These are phyloP conservation scores for Xylaria cubensis DNA, from an alignment of 495 filamentous ascomycete genomes.

Conservation along the genomic window DNA sequence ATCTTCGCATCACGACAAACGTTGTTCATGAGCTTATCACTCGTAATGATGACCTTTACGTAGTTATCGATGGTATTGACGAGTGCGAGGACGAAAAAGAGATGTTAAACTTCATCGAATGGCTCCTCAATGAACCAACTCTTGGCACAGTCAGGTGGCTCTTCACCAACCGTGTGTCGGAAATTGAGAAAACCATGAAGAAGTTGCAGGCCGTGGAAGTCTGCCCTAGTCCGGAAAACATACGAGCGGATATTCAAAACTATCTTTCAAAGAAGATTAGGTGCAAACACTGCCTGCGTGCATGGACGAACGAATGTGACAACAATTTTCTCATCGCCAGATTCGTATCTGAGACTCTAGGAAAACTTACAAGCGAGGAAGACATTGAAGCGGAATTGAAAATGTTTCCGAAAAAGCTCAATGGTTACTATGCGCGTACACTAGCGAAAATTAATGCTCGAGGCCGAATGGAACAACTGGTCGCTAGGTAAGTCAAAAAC, in stretches of 20 bases:
- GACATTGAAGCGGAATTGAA: constrained; percentile 36
- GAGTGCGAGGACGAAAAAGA: constrained; percentile 36
- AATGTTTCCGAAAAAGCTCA: constrained; percentile 38
- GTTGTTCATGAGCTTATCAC: constrained; percentile 38
- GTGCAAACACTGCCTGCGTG: constrained; percentile 23
- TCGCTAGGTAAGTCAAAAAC: constrained; percentile 31
- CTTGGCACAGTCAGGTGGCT: constrained; percentile 46
- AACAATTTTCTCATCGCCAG: constrained; percentile 43
- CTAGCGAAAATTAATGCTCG: constrained; percentile 31
- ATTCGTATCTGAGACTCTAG: constrained; percentile 34
- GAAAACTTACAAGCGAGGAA: constrained; percentile 33
- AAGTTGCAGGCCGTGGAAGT: constrained; percentile 30
- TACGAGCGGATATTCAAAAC: constrained; percentile 35
- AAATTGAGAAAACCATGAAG: constrained; percentile 31
- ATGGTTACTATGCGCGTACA: constrained; percentile 36
- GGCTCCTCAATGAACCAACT: constrained; percentile 28
- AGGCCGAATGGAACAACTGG: constrained; percentile 29
- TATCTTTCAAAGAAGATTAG: constrained; percentile 27
- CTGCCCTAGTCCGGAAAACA: constrained; percentile 27
- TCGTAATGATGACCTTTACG: constrained; percentile 33
- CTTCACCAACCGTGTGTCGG: constrained; percentile 41
- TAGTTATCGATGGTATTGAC: constrained; percentile 47
- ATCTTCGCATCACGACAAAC: constrained; percentile 24
- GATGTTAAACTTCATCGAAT: constrained; percentile 24
- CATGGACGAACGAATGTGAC: constrained; percentile 28